These are phyloP conservation scores for Plantago major DNA, from an alignment of 257 asterid species.

Conservation along the genomic window DNA sequence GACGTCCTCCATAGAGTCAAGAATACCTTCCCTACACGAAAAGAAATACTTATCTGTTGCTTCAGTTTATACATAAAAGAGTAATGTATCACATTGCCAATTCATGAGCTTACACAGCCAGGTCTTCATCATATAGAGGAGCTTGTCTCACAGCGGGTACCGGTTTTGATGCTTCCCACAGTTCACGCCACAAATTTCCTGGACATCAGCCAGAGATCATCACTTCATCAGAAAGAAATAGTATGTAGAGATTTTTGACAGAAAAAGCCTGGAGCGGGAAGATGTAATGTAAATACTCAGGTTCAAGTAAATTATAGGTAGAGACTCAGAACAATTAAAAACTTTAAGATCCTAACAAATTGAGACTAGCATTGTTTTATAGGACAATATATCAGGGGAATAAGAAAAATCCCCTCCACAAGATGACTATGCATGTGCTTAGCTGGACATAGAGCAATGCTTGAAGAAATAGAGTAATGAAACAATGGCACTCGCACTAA, in stretches of 20 bases:
- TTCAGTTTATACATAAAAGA: conserved; percentile 11
- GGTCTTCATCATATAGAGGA: conserved; percentile 95
- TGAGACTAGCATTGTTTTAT: too few species aligned
- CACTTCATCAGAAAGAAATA: not conserved
- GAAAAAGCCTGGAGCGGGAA: too few species aligned
- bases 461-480: conserved; percentile 1
- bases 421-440: not conserved
- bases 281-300: not conserved
- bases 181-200: conserved; percentile 99
- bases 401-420: too few species aligned
- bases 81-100: not conserved
- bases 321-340: not conserved
- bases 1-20: conserved; percentile 61
- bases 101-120: conserved; percentile 78
- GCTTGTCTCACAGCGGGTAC: conserved; percentile 87
- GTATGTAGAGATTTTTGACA: not conserved
- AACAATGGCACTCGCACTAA: too few species aligned
- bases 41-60: conserved; percentile 15
- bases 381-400: too few species aligned
- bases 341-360: not conserved
- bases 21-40: conserved; percentile 74
- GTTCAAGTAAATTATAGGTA: not conserved
- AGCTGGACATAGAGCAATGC: not conserved
- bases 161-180: conserved; percentile 96
- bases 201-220: conserved; percentile 22